Evolutionary conservation across 192 early-diverging fungal species (phyloP).

Genomic region (Entophlyctis luteolus): DNA sequence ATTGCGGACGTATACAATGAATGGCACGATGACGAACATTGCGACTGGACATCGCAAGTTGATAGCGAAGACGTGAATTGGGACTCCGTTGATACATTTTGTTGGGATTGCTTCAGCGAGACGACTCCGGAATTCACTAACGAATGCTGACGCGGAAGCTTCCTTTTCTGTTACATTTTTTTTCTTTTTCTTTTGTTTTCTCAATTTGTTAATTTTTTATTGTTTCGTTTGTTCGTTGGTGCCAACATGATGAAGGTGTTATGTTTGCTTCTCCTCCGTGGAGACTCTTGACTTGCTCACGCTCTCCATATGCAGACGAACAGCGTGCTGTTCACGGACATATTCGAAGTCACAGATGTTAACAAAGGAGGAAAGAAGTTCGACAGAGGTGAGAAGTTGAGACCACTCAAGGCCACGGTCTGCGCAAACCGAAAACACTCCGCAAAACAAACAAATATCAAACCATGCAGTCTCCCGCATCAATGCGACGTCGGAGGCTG

Average conservation of each 20-base stretch:
- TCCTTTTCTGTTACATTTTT: neutral
- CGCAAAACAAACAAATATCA: neutral
- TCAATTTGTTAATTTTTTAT: neutral
- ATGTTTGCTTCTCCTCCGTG: no score
- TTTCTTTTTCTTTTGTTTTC: neutral
- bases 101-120: constrained; percentile 24
- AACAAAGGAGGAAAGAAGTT: constrained; percentile 90
- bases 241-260: no score
- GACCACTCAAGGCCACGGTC: neutral
- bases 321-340: constrained; percentile 81
- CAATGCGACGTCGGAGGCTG: constrained; percentile 72
- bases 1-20: constrained; percentile 72
- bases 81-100: no score
- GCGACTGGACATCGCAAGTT: no score
- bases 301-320: no score
- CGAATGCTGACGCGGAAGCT: no score
- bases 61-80: no score
- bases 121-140: neutral
- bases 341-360: constrained; percentile 84
- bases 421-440: neutral
- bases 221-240: neutral
- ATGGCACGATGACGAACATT: constrained; percentile 71
- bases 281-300: no score
- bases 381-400: constrained; percentile 67
- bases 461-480: constrained; percentile 80